Evolutionary conservation across 768 basidiomycete species (phyloP), one percentile per base, ranked within the genome.

Genomic region (Kwoniella dendrophila): DNA sequence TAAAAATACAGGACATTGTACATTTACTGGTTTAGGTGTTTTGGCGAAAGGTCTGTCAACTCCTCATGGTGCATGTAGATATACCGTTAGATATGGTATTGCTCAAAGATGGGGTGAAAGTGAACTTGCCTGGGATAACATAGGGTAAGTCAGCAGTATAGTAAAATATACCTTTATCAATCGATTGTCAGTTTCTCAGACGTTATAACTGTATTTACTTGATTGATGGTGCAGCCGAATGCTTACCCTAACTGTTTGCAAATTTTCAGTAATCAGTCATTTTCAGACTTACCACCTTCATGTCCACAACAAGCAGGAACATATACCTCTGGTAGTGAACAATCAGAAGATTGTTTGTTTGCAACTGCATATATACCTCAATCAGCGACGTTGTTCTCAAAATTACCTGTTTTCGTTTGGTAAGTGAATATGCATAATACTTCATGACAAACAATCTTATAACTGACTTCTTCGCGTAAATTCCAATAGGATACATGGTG

Each of bases 311-410:
- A 61, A 40, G n/a, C 20, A 18, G 50, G 49, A n/a, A 36, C n/a
- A 1, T 32, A 52, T 11, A 81, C 83, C 68, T 41, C 62, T 4
- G 51, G 64, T 84, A n/a, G 73, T 78, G 4, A 84, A 80, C 78
- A 83, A 75, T 56, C 82, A 0, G 92, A 93, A 77, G 89, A 93
- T 75, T 95, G 92, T 75, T 82, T 95, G 47, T 90, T 86, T 22
- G 85, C 90, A 82, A 80, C 89, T 26, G 81, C 88, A 30, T 92
- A 90, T 72, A 85, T 87, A 2, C 89, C 89, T 4, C 77, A 81
- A 6, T 72, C 81, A 1, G 57, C 81, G 2, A 56, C 29, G 8
- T 84, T 87, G 2, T 84, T 24, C 0, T 45, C 51, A 10, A 59
- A 52, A 14, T 51, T 75, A 10, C 79, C 78, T 5, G 72, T 79